Evolutionary conservation across 1,139 yeast species (phyloP).

Genomic region (Suhomyces taliae): DNA sequence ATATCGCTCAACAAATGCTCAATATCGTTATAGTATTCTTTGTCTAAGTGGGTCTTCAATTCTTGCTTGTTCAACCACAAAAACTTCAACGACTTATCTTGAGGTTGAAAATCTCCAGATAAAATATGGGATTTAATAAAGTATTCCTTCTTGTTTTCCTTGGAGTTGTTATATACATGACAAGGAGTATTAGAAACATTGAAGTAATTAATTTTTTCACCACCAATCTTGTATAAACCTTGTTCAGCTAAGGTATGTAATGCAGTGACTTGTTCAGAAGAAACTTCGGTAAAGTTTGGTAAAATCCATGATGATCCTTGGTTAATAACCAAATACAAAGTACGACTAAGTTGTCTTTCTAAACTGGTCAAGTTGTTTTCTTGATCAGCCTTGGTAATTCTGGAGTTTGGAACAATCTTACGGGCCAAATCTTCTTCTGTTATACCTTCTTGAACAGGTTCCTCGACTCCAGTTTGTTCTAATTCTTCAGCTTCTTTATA

Average conservation of each 20-base stretch:
- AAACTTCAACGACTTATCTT: constrained; percentile 37
- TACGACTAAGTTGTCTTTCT: constrained; percentile 77
- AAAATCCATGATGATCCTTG: constrained; percentile 63
- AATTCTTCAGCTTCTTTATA: constrained; percentile 40
- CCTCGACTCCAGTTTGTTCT: constrained; percentile 30
- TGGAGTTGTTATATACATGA: constrained; percentile 51
- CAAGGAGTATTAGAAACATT: constrained; percentile 88
- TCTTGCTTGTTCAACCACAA: constrained; percentile 90
- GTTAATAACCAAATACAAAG: constrained; percentile 71
- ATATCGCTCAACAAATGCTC: constrained; percentile 53
- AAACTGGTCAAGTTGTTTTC: constrained; percentile 61
- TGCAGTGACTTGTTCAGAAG: constrained; percentile 37
- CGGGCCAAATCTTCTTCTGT: constrained; percentile 58
- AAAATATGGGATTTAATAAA: constrained; percentile 85
- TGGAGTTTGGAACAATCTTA: constrained; percentile 68
- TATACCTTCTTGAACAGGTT: constrained; percentile 27
- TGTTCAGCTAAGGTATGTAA: constrained; percentile 74
- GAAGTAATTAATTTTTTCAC: constrained; percentile 78
- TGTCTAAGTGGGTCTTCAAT: constrained; percentile 53
- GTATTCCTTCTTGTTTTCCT: constrained; percentile 50
- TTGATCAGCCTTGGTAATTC: constrained; percentile 76
- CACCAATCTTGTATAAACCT: constrained; percentile 73
- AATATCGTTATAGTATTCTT: constrained; percentile 55
- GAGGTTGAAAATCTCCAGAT: constrained; percentile 76
- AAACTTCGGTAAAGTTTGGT: constrained; percentile 60